Evolutionary conservation across 1,284 basidiomycete species (phyloP).

Genomic region (Rhodotorula sp.): DNA sequence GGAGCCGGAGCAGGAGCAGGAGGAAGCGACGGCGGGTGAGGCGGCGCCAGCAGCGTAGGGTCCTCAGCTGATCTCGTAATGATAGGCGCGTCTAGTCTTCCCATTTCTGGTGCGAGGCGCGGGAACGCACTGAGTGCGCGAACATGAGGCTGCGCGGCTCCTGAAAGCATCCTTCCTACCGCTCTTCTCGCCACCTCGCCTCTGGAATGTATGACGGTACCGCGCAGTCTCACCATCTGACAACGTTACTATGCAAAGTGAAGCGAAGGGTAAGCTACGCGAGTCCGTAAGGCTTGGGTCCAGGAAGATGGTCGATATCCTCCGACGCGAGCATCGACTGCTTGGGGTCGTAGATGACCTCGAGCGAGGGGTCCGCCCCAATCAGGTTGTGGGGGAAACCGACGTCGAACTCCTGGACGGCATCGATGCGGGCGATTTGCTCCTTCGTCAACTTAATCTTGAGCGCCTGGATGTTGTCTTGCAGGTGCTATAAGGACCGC

Average conservation of each 20-base stretch:
- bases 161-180: too few species aligned
- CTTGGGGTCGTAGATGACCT: background rate
- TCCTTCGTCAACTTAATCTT: constrained; percentile 52
- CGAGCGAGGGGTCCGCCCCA: constrained; percentile 6
- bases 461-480: constrained; percentile 55
- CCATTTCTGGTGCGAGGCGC: too few species aligned
- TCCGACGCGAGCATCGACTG: too few species aligned
- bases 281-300: constrained; percentile 3
- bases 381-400: constrained; percentile 44
- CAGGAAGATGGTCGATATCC: background rate
- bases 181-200: too few species aligned
- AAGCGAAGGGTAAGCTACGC: background rate
- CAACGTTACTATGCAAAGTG: too few species aligned
- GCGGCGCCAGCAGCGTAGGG: too few species aligned
- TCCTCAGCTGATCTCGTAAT: too few species aligned
- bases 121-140: too few species aligned
- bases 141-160: too few species aligned
- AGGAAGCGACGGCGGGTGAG: background rate
- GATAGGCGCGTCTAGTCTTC: too few species aligned
- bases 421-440: constrained; percentile 52
- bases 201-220: too few species aligned
- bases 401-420: constrained; percentile 39
- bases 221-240: too few species aligned
- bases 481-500: constrained; percentile 55
- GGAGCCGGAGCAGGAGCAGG: background rate